These are phyloP conservation scores for Hypericum perforatum DNA, from an alignment of 345 rosid species.

Conservation along the genomic window DNA sequence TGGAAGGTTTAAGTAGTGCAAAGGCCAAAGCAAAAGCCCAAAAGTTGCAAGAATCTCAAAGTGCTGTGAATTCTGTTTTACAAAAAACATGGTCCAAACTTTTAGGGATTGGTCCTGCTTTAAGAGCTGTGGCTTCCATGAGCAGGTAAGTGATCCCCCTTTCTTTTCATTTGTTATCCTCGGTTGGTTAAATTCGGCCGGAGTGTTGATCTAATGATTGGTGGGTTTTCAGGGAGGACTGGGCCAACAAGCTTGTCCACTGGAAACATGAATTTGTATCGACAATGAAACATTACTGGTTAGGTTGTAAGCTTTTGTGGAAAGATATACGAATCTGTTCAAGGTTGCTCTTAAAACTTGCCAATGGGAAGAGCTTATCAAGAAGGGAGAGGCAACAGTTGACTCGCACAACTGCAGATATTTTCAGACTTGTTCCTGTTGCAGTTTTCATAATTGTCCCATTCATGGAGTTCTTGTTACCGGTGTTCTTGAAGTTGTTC, in stretches of 20 bases:
- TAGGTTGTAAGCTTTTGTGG: constrained; percentile 88
- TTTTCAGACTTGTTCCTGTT: constrained; percentile 75
- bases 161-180: constrained; percentile 7
- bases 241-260: constrained; percentile 77
- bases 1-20: constrained; percentile 68
- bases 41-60: constrained; percentile 55
- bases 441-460: constrained; percentile 90
- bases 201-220: constrained; percentile 9
- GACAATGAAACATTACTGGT: constrained; percentile 84
- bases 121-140: constrained; percentile 89
- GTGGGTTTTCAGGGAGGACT: constrained; percentile 63
- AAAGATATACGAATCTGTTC: constrained; percentile 83
- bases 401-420: constrained; percentile 88
- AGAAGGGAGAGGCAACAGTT: constrained; percentile 89
- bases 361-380: constrained; percentile 83
- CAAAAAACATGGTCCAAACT: constrained; percentile 48
- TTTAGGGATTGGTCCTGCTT: constrained; percentile 83
- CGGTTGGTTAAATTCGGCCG: constrained; percentile 5
- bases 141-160: constrained; percentile 51
- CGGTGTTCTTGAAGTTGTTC: constrained; percentile 73
- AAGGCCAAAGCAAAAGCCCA: constrained; percentile 89
- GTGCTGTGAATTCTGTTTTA: constrained; percentile 37
- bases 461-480: constrained; percentile 95
- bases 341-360: constrained; percentile 76
- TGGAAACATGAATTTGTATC: constrained; percentile 92